A percentile compares a stretch with the other conserved stretches of the same genome.
phyloP scores from a whole-genome alignment of 2,329 filamentous ascomycete species.

The Tolypocladium cylindrosporum region DNA sequence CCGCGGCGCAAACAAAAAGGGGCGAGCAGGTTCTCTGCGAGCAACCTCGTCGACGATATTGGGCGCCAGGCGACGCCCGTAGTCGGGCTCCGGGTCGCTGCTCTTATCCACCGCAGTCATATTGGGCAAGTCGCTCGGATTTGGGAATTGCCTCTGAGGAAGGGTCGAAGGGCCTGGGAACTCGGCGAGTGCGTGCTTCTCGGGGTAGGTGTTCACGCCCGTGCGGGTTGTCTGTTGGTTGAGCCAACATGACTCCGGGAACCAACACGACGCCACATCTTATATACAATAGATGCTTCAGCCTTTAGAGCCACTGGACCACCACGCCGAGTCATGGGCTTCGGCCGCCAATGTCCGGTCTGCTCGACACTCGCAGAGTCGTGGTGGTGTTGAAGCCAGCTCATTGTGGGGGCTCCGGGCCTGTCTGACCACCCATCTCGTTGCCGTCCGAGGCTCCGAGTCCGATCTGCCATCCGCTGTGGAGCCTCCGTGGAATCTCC shows the following conservation, averaged over 20 bases:
- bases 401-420: not conserved
- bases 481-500: not conserved
- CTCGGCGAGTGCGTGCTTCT: not conserved
- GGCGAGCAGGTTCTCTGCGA: conserved; percentile 14
- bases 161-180: too few relatives aligned
- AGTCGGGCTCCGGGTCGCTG: not conserved
- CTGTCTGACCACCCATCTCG: not conserved
- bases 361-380: not conserved
- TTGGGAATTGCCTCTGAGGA: not conserved
- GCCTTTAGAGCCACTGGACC: not conserved
- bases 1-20: conserved; percentile 26
- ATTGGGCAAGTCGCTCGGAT: not conserved
- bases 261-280: not conserved
- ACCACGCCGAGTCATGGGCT: not conserved
- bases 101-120: not conserved
- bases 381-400: not conserved
- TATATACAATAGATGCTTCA: not conserved
- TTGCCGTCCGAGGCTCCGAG: not conserved
- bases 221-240: not conserved
- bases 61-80: conserved; percentile 9
- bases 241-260: not conserved
- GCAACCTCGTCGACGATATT: conserved; percentile 14
- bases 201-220: not conserved
- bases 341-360: not conserved
- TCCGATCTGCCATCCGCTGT: not conserved